These are phyloP conservation scores for Fusarium duplospermum DNA, from an alignment of 2,329 filamentous ascomycete genomes.

Conservation along the genomic window DNA sequence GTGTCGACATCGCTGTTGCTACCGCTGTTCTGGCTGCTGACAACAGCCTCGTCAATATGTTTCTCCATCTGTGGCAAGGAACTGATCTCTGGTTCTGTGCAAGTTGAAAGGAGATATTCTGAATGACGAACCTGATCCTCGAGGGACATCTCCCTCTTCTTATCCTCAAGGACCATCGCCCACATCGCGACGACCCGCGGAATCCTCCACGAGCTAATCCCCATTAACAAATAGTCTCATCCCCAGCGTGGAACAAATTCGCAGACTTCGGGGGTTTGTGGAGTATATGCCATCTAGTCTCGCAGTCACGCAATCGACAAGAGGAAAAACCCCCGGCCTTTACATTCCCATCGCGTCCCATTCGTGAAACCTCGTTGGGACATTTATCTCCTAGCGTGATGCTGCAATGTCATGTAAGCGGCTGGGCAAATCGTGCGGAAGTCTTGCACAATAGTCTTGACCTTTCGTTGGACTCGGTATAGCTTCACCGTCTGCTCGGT, in stretches of 20 bases:
- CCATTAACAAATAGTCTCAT: not conserved
- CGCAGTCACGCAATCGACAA: conserved; percentile 27
- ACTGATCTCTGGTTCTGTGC: not conserved
- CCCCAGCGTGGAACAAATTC: not conserved
- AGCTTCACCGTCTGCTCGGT: not conserved
- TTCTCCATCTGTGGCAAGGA: conserved; percentile 28
- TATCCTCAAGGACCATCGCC: conserved; percentile 1
- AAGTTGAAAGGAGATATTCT: not conserved
- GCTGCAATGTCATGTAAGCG: not conserved
- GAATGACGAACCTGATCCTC: not conserved
- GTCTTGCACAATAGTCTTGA: conserved; percentile 4
- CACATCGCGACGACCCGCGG: conserved; percentile 23
- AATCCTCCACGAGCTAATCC: not conserved
- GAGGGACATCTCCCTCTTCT: conserved; percentile 4
- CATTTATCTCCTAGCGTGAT: not conserved
- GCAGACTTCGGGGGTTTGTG: conserved; percentile 3
- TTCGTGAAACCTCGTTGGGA: not conserved
- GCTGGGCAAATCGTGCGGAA: not conserved
- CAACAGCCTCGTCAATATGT: conserved; percentile 16
- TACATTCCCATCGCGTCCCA: not conserved
- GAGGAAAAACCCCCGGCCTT: not conserved
- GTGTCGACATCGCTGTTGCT: conserved; percentile 27
- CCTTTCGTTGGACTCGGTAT: not conserved
- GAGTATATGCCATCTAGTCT: conserved; percentile 21
- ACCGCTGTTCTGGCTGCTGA: conserved; percentile 10